These are phyloP conservation scores for Plectranthus barbatus DNA, from an alignment of 257 asterid genomes.

Conservation along the genomic window DNA sequence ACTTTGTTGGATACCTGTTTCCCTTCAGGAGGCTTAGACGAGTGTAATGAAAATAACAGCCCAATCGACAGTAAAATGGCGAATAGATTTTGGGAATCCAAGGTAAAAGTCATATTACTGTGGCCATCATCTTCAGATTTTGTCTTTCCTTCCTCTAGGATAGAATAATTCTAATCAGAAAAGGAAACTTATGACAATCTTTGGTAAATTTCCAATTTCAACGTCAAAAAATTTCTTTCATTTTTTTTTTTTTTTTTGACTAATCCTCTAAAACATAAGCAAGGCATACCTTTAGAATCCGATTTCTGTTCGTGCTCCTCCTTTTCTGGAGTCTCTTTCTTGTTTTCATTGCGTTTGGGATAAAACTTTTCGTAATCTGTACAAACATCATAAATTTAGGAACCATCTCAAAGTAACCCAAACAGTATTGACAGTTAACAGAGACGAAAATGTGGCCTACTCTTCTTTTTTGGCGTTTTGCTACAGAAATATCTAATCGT, in stretches of 20 bases:
- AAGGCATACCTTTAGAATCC: conserved; percentile 49
- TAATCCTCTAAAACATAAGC: not conserved
- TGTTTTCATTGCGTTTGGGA: conserved; percentile 50
- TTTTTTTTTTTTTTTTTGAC: too few species aligned
- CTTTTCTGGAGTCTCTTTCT: conserved; percentile 46
- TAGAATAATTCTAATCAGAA: conserved; percentile 1
- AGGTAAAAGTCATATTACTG: conserved; percentile 18
- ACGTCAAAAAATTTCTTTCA: too few species aligned
- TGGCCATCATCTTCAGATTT: conserved; percentile 38
- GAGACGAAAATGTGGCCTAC: conserved; percentile 26
- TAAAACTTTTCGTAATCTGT: conserved; percentile 55
- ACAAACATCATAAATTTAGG: not conserved
- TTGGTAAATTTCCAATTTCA: too few species aligned
- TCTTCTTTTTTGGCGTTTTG: conserved; percentile 66
- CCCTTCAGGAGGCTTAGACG: conserved; percentile 38
- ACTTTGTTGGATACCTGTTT: conserved; percentile 39
- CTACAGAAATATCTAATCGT: conserved; percentile 45
- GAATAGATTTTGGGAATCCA: conserved; percentile 28
- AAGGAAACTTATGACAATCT: not conserved
- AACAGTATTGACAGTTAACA: too few species aligned
- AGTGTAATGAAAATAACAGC: conserved; percentile 24
- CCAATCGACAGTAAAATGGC: conserved; percentile 37
- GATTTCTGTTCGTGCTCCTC: conserved; percentile 48
- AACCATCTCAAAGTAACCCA: not conserved
- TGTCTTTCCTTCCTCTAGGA: conserved; percentile 58